These are phyloP conservation scores for Fomitopsis serialis DNA, from an alignment of 768 basidiomycete species.

Conservation along the genomic window DNA sequence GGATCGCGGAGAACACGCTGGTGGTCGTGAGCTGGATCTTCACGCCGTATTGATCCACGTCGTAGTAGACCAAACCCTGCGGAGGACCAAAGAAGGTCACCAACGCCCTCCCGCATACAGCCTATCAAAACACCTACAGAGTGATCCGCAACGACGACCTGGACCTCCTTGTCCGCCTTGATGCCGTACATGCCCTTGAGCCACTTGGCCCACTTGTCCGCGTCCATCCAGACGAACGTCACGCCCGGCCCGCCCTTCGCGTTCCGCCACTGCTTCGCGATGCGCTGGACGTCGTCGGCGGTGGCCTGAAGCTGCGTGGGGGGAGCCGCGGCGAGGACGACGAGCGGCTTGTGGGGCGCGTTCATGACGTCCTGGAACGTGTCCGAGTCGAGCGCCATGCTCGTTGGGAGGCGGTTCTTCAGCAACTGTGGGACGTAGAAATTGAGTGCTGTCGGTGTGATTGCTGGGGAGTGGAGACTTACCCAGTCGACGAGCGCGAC, in stretches of 20 bases:
- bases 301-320: constrained; percentile 14
- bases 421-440: constrained; percentile 13
- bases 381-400: constrained; percentile 68
- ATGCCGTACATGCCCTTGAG: constrained; percentile 89
- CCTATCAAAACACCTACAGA: constrained; percentile 58
- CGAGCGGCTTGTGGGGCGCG: constrained; percentile 65
- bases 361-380: constrained; percentile 88
- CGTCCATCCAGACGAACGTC: constrained; percentile 89
- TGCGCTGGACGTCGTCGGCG: constrained; percentile 48
- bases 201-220: constrained; percentile 80
- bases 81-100: not conserved
- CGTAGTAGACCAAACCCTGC: constrained; percentile 73
- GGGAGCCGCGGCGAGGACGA: constrained; percentile 64
- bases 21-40: constrained; percentile 49
- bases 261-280: constrained; percentile 47
- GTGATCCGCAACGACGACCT: constrained; percentile 78
- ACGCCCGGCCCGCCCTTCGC: constrained; percentile 43
- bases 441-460: too few relatives aligned
- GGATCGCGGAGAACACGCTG: constrained; percentile 65
- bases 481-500: constrained; percentile 17
- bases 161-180: constrained; percentile 23
- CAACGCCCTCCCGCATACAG: too few relatives aligned
- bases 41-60: constrained; percentile 52
- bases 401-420: constrained; percentile 64
- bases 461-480: constrained; percentile 8